Evolutionary conservation across 1,284 basidiomycete genomes (phyloP), one percentile per base, ranked within the genome.

Genomic region (Trametes pubescens): DNA sequence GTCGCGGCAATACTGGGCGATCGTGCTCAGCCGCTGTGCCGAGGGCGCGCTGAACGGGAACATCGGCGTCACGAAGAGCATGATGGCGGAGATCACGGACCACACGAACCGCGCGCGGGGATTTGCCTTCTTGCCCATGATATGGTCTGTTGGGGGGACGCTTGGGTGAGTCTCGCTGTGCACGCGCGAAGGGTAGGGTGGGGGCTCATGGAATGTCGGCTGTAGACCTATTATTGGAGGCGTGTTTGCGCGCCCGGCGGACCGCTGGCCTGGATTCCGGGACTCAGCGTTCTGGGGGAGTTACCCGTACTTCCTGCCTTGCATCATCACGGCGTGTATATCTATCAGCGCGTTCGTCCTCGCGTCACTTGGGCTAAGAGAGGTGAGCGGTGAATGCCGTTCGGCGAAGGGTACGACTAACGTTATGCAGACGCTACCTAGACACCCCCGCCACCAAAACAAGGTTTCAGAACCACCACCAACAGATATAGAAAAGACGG

Each of bases 271-370:
- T 13, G 57, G 84, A 1, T 92, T 91, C 67, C 85, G 86, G 21
- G 64, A 80, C 51, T 86, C 79, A 59, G 74, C 78, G n/a, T 90
- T 92, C 71, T 78, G 88, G 69, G 83, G 80, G 62, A 79, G 78
- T 51, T 87, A 90, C 69, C 90, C 90, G 0, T 91, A 91, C 72
- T 89, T 92, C 72, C 76, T 92, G 47, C 86, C 89, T 5, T 92
- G 89, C 64, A 80, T 86, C 37, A 77, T 88, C 9, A 80, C 85
- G 0, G 87, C 86, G 1, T 80, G 80, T 3, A 82, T 84, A 65
- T 81, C 86, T 8, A 66, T 80, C 22, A 51, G 85, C 11, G 81
- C 83, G 16, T 87, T 84, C 78, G 16, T 84, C 6, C 73, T 86
- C 3, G 82, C 84, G 0, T 78, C 79, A 40, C 34, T 84, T 8